A percentile compares a stretch with the other conserved stretches of the same genome.
Conservation (phyloP, 768 basidiomycete species). For the Baorangia bicolor region DNA sequence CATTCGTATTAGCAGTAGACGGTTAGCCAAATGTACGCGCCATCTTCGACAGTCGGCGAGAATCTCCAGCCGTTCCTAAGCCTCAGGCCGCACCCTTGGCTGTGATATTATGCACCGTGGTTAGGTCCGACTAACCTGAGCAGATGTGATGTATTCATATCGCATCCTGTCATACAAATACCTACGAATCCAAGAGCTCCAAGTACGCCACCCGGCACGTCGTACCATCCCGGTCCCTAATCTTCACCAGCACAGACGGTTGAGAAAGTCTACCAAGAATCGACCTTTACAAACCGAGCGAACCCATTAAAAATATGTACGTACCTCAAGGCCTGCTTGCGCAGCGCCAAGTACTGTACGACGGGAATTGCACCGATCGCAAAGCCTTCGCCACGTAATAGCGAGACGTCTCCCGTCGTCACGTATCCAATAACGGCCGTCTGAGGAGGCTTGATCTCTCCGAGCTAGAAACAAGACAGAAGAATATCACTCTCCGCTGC, state of each 20-base stretch:
- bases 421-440: constrained; percentile 72
- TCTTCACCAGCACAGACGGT: constrained; percentile 51
- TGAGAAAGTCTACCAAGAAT: constrained; percentile 20
- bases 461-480: constrained; percentile 39
- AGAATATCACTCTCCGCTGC: not conserved
- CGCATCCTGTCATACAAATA: not conserved
- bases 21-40: not conserved
- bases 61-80: not conserved
- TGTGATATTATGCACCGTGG: not conserved
- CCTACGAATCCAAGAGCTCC: constrained; percentile 34
- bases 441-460: constrained; percentile 40
- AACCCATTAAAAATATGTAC: not conserved
- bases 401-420: constrained; percentile 80
- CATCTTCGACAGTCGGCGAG: not conserved
- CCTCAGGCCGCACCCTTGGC: not conserved
- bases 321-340: constrained; percentile 47
- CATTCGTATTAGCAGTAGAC: not conserved
- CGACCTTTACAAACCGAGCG: not conserved
- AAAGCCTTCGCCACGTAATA: constrained; percentile 73
- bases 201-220: constrained; percentile 53
- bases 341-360: constrained; percentile 46
- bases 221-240: constrained; percentile 59
- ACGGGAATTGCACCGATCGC: constrained; percentile 76
- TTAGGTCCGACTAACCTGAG: not conserved
- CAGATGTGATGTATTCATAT: not conserved